Base-by-base conservation (phyloP, 495 filamentous ascomycete genomes). In the Daldinia vernicosa region DNA sequence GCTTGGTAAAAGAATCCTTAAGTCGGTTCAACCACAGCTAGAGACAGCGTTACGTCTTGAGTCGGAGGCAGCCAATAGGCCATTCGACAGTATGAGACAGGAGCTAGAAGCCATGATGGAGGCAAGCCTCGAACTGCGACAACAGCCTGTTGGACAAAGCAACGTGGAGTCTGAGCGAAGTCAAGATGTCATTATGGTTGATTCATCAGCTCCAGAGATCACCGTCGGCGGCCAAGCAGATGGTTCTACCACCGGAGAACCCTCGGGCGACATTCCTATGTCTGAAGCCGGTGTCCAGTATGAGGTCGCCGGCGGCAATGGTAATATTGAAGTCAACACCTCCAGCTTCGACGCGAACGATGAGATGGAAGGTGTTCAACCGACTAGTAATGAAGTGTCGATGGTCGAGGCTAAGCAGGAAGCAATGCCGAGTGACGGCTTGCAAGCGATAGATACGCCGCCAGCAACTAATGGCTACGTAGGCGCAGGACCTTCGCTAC, bases 1-100 rank as follows among this genome's bases (percentile, higher is more conserved):
- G 74, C 81, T 93, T 28, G 95, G 91, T 14, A 97, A 95, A 76
- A 86, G 92, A 47, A 94, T 98, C 56, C 84, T 97, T 65, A 93
- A 92, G 77, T 86, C 88, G 3, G 85, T 97, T 26, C 91, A 95
- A 75, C 87, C 88, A 17, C 84, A 88, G 40, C 81, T 97, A 6
- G 92, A 97, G 77, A 87, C 89, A 51, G 93, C 93, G 2, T 81
- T 91, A 47, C 84, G 86, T 56, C 92, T 91, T 39, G 95, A 98
- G 78, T 89, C 90, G 43, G 93, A 96, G 50, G 82, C 97, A 8
- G 88, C 83, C 60, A 84, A 88, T 63, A 89, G 87, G 70, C 84
- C 90, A 8, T 88, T 88, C 56, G 92, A 94, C 59, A 85, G 85
- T 37, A 87, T 91, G 54, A 79, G 91, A 32, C 88, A 89, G 64